A percentile compares a stretch with the other conserved stretches of the same genome.
Evolutionary conservation across 371 early-diverging fungal species (phyloP).

Genomic region (Mortierella sp.): DNA sequence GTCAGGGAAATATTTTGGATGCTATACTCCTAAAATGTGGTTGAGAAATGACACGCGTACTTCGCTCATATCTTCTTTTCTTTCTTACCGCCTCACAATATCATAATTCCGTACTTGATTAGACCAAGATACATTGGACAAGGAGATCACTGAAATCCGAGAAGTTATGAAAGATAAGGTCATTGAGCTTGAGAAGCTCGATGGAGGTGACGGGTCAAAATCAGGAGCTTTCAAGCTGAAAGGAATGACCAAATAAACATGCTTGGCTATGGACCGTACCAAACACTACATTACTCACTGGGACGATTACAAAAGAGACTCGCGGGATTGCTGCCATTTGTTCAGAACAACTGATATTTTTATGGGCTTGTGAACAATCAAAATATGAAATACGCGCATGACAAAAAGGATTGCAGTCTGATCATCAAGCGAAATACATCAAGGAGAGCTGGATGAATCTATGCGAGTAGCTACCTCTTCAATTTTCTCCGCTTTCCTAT

Average conservation of each 20-base stretch:
- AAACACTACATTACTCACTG: background rate
- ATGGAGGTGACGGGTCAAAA: conserved; percentile 57
- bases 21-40: too few species aligned
- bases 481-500: conserved; percentile 13
- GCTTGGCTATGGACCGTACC: background rate
- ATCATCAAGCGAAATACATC: conserved; percentile 39
- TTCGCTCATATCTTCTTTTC: background rate
- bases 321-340: background rate
- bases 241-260: conserved; percentile 27
- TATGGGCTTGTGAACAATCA: background rate
- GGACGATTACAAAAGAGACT: too few species aligned
- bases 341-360: background rate
- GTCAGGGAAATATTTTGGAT: conserved; percentile 1
- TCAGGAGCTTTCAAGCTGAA: conserved; percentile 47
- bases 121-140: conserved; percentile 60
- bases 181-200: conserved; percentile 57
- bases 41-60: background rate
- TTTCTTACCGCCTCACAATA: too few species aligned
- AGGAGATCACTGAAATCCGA: conserved; percentile 57
- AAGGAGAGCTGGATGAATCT: conserved; percentile 22
- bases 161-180: conserved; percentile 58
- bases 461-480: background rate
- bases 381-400: background rate
- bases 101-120: too few species aligned
- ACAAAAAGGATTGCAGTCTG: background rate